These are phyloP conservation scores for Diutina mesorugosa DNA, from an alignment of 1,139 yeast genomes.

Conservation along the genomic window DNA sequence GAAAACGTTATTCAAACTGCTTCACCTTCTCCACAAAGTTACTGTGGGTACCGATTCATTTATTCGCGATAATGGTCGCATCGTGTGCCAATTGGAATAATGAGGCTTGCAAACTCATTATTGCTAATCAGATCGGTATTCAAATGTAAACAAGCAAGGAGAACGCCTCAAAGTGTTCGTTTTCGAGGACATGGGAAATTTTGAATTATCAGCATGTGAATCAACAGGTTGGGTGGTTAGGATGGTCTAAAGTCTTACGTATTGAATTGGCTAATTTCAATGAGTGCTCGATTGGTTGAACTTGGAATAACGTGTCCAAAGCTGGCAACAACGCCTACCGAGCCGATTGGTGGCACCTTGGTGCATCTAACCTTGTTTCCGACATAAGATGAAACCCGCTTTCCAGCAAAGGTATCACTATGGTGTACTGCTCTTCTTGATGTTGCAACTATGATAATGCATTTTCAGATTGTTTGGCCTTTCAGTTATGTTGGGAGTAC, in stretches of 20 bases:
- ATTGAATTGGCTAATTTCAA: no score
- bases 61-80: not conserved
- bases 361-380: not conserved
- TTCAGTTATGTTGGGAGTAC: not conserved
- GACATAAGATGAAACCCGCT: not conserved
- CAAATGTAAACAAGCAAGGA: not conserved
- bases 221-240: no score
- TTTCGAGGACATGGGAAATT: not conserved
- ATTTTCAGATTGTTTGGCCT: not conserved
- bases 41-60: not conserved
- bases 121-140: not conserved
- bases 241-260: no score
- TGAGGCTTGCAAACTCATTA: not conserved
- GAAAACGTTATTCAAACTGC: not conserved
- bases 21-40: not conserved
- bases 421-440: no score
- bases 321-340: not conserved
- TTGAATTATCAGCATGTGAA: not conserved
- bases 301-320: not conserved
- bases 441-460: no score
- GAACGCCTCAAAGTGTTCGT: not conserved
- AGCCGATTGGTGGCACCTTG: not conserved
- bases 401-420: not conserved
- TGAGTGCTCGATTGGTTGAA: no score
- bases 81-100: not conserved